Evolutionary conservation across 345 rosid species (phyloP).

Genomic region (Noccaea bulbosa): DNA sequence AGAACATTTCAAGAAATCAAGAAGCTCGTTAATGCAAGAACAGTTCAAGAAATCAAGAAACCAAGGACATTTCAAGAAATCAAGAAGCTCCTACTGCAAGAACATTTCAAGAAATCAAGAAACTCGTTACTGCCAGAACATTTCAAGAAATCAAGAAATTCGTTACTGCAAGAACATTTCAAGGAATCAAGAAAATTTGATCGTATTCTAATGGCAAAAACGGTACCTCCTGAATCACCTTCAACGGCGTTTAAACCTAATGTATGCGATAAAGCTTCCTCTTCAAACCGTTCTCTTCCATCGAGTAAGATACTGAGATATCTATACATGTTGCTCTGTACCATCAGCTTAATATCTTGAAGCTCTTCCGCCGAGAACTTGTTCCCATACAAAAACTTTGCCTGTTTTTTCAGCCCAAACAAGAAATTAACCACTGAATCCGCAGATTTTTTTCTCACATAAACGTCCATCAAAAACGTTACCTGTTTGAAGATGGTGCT

Average conservation of each 20-base stretch:
- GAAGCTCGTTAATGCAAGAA: too few relatives aligned
- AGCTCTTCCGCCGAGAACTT: slow-evolving; percentile 78
- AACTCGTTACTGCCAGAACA: too few relatives aligned
- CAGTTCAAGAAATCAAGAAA: too few relatives aligned
- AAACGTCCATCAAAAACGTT: slow-evolving; percentile 2
- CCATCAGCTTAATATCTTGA: slow-evolving; percentile 91
- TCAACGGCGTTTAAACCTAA: slow-evolving; percentile 49
- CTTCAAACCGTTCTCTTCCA: slow-evolving; percentile 97
- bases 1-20: too few relatives aligned
- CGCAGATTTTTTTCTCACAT: not conserved
- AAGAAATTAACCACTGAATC: slow-evolving; percentile 7
- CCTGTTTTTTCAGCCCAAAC: slow-evolving; percentile 54
- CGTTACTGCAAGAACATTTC: not conserved
- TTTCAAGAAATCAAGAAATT: too few relatives aligned
- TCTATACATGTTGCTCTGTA: slow-evolving; percentile 94
- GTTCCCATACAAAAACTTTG: slow-evolving; percentile 90
- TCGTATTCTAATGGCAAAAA: not conserved
- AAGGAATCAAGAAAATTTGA: not conserved
- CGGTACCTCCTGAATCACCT: slow-evolving; percentile 60
- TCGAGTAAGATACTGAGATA: slow-evolving; percentile 94
- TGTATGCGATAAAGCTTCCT: slow-evolving; percentile 65
- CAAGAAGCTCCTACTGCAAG: too few relatives aligned
- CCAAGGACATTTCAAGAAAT: too few relatives aligned
- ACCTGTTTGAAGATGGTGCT: slow-evolving; percentile 99
- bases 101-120: too few relatives aligned